Base-by-base conservation (phyloP, 805 yeast genomes). In the Saccharomycopsis lassenensis region DNA sequence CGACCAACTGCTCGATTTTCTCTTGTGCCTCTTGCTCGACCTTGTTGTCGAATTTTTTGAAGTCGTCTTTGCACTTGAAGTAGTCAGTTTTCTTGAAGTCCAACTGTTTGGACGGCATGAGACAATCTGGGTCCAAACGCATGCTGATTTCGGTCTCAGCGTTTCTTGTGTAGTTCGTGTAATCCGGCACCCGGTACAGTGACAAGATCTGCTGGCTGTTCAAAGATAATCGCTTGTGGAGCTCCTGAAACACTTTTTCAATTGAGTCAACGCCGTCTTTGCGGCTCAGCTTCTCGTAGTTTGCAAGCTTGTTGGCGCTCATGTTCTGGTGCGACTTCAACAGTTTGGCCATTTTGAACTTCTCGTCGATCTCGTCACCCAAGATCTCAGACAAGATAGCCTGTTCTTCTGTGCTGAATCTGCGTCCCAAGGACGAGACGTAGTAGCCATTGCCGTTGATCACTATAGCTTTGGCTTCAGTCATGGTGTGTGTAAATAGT, bases 331-430 rank as follows among this genome's bases (percentile, higher is more conserved):
- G 20, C 11, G 10, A 11, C 8, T 26, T 37, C 15, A 41, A 31
- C 22, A 38, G 37, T 16, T 30, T 38, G 10, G 42, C 35, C 6
- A 41, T n/a, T 12, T 40, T 35, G 10, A 41, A 24, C 17, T 41
- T 41, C 16, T 35, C 39, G 14, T 35, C 42, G 18, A 39, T 29
- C 24, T 35, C 39, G 10, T 41, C 45, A n/a, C 45, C 45, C 8
- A 41, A 12, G 20, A 41, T 38, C 16, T 41, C 43, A 7, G 43
- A 24, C 16, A 38, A 25, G 7, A 41, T 24, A 7, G 29, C 36
- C 8, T 41, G 37, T 21, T 35, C 31, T 25, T 38, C 36, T 14
- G 36, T 31, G 10, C 31, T 34, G 29, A 7, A 15, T 25, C 30
- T 35, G n/a, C 3, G 18, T n/a, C 29, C 24, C 17, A 26, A 24